These are phyloP conservation scores for Apiospora arundinis DNA, from an alignment of 2,329 filamentous ascomycete genomes.

Conservation along the genomic window DNA sequence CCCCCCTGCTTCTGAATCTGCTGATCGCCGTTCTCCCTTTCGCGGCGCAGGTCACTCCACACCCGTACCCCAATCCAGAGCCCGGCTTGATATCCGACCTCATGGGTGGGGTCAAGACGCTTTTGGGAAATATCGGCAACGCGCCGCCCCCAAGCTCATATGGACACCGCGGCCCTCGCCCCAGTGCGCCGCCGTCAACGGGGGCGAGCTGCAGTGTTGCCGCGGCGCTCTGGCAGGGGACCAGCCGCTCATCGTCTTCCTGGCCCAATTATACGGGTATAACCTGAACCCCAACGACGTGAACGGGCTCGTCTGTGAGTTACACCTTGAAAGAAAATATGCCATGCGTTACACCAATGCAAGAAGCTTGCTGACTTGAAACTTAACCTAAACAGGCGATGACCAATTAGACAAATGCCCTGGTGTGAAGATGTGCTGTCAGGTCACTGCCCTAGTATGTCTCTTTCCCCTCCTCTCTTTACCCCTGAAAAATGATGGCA, in stretches of 20 bases:
- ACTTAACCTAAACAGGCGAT: constrained; percentile 31
- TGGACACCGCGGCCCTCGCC: constrained; percentile 36
- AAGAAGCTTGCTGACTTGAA: no score
- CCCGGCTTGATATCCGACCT: constrained; percentile 24
- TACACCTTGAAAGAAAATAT: not conserved
- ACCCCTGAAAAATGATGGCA: no score
- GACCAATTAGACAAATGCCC: constrained; percentile 33
- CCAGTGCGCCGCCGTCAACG: constrained; percentile 36
- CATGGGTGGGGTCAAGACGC: not conserved
- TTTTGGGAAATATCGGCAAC: constrained; percentile 34
- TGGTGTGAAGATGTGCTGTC: constrained; percentile 41
- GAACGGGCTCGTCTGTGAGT: constrained; percentile 40
- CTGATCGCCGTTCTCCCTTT: not conserved
- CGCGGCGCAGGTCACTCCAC: not conserved
- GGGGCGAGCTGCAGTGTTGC: constrained; percentile 40
- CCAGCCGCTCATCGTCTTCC: constrained; percentile 35
- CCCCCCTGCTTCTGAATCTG: no score
- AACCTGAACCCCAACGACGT: constrained; percentile 39
- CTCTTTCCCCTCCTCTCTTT: constrained; percentile 10
- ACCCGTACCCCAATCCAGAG: constrained; percentile 21
- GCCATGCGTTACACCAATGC: no score
- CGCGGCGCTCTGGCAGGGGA: constrained; percentile 37
- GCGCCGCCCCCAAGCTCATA: constrained; percentile 34
- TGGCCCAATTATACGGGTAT: constrained; percentile 38
- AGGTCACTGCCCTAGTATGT: constrained; percentile 41